Conservation (phyloP, 768 basidiomycete species). For the Kwoniella shandongensis region DNA sequence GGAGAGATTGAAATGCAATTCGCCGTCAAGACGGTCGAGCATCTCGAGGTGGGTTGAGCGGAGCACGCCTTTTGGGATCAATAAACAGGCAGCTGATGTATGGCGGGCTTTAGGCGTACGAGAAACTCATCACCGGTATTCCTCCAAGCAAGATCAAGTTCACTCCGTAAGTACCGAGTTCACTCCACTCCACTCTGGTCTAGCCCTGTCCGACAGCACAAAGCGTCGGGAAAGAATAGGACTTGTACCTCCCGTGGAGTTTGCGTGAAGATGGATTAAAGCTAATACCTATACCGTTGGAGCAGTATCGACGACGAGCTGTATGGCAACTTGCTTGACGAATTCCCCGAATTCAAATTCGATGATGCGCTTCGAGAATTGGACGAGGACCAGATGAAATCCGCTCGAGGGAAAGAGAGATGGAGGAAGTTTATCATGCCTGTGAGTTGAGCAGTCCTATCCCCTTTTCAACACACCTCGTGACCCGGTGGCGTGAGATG, state of each 20-base stretch:
- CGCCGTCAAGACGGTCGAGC: slow-evolving; percentile 93
- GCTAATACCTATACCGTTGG: not conserved
- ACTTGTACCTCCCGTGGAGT: not conserved
- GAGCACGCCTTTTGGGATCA: too few species aligned
- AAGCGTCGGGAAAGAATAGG: not conserved
- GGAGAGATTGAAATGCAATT: slow-evolving; percentile 98
- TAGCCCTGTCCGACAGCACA: too few species aligned
- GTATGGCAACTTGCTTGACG: slow-evolving; percentile 67
- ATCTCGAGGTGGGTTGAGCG: slow-evolving; percentile 81
- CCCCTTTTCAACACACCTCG: not conserved
- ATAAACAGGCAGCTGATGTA: too few species aligned
- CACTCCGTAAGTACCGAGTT: slow-evolving; percentile 77
- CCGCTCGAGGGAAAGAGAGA: slow-evolving; percentile 74
- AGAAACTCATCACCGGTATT: slow-evolving; percentile 84
- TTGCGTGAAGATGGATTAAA: not conserved
- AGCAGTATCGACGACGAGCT: slow-evolving; percentile 93
- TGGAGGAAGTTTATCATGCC: slow-evolving; percentile 83
- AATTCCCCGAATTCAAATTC: slow-evolving; percentile 73
- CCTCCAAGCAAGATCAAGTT: slow-evolving; percentile 72
- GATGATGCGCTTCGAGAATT: slow-evolving; percentile 60
- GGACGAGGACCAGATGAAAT: slow-evolving; percentile 94
- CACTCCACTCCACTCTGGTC: too few species aligned
- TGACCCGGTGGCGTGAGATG: slow-evolving; percentile 29
- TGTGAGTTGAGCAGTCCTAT: too few species aligned
- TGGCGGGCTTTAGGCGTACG: slow-evolving; percentile 71